phyloP scores from a whole-genome alignment of 139 green algal genomes.

The Coelastrella sp. region DNA sequence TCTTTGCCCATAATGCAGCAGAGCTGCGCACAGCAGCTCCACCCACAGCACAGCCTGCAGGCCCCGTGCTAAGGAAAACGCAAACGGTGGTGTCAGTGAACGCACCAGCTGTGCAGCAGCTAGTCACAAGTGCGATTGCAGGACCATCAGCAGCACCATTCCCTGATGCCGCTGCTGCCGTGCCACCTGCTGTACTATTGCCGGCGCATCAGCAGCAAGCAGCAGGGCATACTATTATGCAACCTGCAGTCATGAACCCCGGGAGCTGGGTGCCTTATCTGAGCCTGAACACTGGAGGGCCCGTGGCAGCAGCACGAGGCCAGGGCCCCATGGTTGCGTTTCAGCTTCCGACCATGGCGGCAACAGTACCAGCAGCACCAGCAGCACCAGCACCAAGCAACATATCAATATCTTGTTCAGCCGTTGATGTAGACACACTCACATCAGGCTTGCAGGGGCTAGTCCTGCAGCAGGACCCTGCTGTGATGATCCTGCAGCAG shows the following conservation, averaged over 20 bases:
- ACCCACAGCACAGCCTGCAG: neutral
- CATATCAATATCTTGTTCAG: neutral
- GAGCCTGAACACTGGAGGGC: neutral
- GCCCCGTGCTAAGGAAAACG: slow-evolving; percentile 1
- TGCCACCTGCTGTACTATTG: neutral
- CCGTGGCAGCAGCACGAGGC: neutral
- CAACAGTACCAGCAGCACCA: neutral
- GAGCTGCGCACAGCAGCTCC: neutral
- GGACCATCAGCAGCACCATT: neutral
- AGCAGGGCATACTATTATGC: no score
- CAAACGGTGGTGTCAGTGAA: slow-evolving; percentile 20
- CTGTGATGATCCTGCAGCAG: neutral
- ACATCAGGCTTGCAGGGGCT: neutral
- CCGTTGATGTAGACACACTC: neutral
- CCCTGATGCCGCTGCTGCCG: neutral
- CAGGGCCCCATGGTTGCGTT: neutral
- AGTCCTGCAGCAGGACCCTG: neutral
- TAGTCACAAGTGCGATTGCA: slow-evolving; percentile 26
- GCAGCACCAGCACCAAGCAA: neutral
- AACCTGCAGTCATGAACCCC: no score
- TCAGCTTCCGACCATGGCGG: neutral
- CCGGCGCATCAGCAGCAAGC: neutral
- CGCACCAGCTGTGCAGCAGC: neutral
- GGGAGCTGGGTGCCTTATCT: no score
- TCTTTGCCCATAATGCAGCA: slow-evolving; percentile 78